Evolutionary conservation across 2,329 filamentous ascomycete species (phyloP).

Genomic region (Macroventuria anomochaeta): DNA sequence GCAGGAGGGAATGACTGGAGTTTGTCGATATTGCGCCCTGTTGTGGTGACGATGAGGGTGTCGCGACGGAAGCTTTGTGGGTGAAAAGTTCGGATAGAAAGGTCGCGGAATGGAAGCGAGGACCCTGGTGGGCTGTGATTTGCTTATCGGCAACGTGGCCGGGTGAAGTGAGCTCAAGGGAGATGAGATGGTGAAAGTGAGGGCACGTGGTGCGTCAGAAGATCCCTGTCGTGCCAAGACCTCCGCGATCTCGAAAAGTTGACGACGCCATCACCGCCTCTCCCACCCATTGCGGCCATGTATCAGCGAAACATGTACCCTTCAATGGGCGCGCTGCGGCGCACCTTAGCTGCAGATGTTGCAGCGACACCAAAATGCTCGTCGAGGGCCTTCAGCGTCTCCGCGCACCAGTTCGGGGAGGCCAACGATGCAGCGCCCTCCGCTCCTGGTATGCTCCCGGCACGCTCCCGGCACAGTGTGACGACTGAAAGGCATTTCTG

Average conservation of each 20-base stretch:
- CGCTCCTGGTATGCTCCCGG: constrained; percentile 27
- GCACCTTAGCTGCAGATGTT: constrained; percentile 30
- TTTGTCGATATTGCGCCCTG: not conserved
- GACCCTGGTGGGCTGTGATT: not conserved
- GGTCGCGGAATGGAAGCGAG: constrained; percentile 6
- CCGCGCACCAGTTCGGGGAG: constrained; percentile 36
- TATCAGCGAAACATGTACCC: constrained; percentile 45
- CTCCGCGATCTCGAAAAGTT: constrained; percentile 38
- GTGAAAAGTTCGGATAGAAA: not conserved
- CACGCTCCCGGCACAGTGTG: not conserved
- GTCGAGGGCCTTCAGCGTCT: constrained; percentile 36
- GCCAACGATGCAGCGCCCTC: constrained; percentile 26
- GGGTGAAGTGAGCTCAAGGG: constrained; percentile 5
- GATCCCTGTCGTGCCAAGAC: constrained; percentile 41
- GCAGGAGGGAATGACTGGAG: constrained; percentile 11
- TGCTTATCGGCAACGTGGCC: constrained; percentile 1
- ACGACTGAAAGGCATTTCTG: constrained; percentile 9
- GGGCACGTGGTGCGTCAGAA: constrained; percentile 22
- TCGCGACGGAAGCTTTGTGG: constrained; percentile 3
- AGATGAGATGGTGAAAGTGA: constrained; percentile 15
- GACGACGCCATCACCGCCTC: constrained; percentile 18
- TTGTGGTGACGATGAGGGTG: not conserved
- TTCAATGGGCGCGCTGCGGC: constrained; percentile 41
- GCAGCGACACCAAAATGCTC: constrained; percentile 24
- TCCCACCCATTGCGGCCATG: constrained; percentile 38